phyloP scores from a whole-genome alignment of 2,329 filamentous ascomycete genomes.

The Rhytidhysteron rufulum region DNA sequence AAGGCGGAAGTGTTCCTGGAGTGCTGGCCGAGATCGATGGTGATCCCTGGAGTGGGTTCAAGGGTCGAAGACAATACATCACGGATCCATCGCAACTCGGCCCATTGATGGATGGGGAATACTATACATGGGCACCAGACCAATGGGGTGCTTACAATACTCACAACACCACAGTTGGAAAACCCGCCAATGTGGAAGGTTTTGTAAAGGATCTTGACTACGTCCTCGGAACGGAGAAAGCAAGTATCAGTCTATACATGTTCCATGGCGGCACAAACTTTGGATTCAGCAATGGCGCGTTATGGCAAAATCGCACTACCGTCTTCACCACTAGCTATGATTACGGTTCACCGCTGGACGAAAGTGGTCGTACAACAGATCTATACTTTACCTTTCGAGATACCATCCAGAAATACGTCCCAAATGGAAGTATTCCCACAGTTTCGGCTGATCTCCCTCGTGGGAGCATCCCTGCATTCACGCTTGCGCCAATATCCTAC shows the following conservation, averaged over 20 bases:
- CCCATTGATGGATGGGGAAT: conserved; percentile 48
- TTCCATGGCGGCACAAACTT: conserved; percentile 53
- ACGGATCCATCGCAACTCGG: conserved; percentile 42
- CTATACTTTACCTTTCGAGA: conserved; percentile 42
- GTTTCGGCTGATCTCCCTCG: conserved; percentile 32
- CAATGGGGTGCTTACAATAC: conserved; percentile 40
- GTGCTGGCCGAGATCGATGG: conserved; percentile 48
- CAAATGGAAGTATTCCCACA: conserved; percentile 35
- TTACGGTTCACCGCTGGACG: conserved; percentile 49
- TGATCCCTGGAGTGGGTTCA: conserved; percentile 39
- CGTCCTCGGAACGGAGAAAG: conserved; percentile 17
- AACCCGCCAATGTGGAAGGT: conserved; percentile 11
- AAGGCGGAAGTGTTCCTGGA: conserved; percentile 42
- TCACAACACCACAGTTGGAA: conserved; percentile 31
- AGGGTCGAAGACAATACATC: conserved; percentile 41
- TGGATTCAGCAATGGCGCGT: conserved; percentile 46
- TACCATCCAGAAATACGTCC: conserved; percentile 37
- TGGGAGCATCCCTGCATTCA: conserved; percentile 33
- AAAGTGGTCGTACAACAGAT: conserved; percentile 46
- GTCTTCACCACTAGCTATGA: conserved; percentile 49
- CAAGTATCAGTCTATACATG: conserved; percentile 51
- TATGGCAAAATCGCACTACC: conserved; percentile 40
- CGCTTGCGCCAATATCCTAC: conserved; percentile 32
- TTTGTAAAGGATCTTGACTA: conserved; percentile 21
- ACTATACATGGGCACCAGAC: conserved; percentile 46